phyloP scores from a whole-genome alignment of 2,329 filamentous ascomycete genomes.

The Fusarium devonianum region DNA sequence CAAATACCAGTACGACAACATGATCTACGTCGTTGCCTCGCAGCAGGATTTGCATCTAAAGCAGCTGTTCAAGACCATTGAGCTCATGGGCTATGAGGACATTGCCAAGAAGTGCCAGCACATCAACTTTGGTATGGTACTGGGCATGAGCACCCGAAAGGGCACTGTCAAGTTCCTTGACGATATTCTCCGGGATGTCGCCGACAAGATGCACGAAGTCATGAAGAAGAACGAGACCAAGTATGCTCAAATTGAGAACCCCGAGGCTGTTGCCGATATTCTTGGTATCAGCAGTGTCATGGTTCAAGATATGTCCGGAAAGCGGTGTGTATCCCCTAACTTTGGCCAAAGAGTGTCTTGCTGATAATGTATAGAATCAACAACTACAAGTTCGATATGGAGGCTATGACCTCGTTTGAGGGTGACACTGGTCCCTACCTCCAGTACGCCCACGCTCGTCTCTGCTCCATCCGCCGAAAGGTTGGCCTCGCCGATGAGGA shows the following conservation, averaged over 20 bases:
- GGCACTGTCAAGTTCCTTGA: conserved; percentile 77
- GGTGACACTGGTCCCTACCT: conserved; percentile 86
- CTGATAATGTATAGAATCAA: conserved; percentile 57
- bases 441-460: conserved; percentile 81
- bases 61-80: conserved; percentile 79
- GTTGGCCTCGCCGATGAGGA: conserved; percentile 63
- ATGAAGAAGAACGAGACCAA: conserved; percentile 92
- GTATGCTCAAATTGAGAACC: conserved; percentile 88
- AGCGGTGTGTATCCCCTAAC: conserved; percentile 65
- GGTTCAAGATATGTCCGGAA: conserved; percentile 98
- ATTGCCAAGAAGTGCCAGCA: conserved; percentile 74
- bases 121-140: conserved; percentile 77
- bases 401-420: conserved; percentile 83
- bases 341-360: accelerated
- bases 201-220: conserved; percentile 96
- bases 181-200: conserved; percentile 66
- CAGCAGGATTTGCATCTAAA: conserved; percentile 76
- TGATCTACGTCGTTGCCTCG: conserved; percentile 80
- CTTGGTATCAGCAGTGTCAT: conserved; percentile 95
- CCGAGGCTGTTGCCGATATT: conserved; percentile 81
- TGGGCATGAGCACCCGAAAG: conserved; percentile 74
- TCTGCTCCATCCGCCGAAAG: conserved; percentile 69
- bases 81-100: conserved; percentile 73
- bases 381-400: conserved; percentile 78
- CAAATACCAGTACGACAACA: conserved; percentile 74